Percentiles rank a stretch among this genome's conserved stretches.
These are phyloP conservation scores for Porphyrellus cyaneotinctus DNA, from an alignment of 768 basidiomycete species.

Conservation along the genomic window DNA sequence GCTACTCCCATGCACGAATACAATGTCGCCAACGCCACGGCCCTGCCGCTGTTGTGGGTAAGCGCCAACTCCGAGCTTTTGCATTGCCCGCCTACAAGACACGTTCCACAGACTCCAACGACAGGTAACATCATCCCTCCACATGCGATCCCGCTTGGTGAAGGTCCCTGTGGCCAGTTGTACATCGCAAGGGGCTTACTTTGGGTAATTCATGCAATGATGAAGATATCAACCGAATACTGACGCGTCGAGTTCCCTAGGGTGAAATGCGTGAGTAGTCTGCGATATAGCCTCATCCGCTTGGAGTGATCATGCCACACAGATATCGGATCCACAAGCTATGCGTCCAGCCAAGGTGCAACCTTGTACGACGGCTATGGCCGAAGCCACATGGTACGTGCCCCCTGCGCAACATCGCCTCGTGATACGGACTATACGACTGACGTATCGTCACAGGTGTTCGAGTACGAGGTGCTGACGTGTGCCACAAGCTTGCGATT, in stretches of 20 bases:
- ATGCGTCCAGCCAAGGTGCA: constrained; percentile 11
- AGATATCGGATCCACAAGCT: constrained; percentile 18
- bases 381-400: constrained; percentile 7
- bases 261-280: constrained; percentile 18
- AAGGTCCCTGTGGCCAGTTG: constrained; percentile 4
- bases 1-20: constrained; percentile 5
- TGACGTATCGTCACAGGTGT: constrained; percentile 7
- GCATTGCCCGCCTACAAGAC: not conserved
- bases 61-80: not conserved
- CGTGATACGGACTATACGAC: not conserved
- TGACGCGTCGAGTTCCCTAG: constrained; percentile 6
- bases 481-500: constrained; percentile 17
- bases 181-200: constrained; percentile 21
- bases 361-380: constrained; percentile 11
- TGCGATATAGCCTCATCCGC: not conserved
- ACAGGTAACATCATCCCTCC: constrained; percentile 21
- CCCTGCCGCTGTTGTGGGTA: constrained; percentile 17
- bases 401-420: not conserved
- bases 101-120: constrained; percentile 6
- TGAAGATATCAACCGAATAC: not conserved
- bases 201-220: constrained; percentile 3
- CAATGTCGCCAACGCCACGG: not conserved
- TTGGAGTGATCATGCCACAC: not conserved
- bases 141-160: constrained; percentile 11
- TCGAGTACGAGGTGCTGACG: constrained; percentile 23